A percentile compares a stretch with the other conserved stretches of the same genome.
phyloP scores from a whole-genome alignment of 23 red algal genomes.

The Chondrus crispus region DNA sequence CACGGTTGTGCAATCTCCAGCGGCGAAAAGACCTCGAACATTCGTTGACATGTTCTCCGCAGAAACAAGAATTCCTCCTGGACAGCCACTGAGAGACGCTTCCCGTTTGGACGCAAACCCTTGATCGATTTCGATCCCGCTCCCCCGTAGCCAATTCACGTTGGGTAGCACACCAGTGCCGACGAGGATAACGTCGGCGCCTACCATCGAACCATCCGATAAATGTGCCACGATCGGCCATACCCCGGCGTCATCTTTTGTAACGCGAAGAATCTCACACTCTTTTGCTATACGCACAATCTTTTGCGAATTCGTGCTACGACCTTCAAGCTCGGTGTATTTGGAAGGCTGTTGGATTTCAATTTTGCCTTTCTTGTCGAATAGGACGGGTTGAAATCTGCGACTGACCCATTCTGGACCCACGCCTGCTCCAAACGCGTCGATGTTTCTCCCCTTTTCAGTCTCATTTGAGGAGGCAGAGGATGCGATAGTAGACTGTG shows the following conservation, averaged over 20 bases:
- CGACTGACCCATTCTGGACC: conserved; percentile 66
- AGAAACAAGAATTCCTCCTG: conserved; percentile 67
- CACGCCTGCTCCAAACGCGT: conserved; percentile 43
- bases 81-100: background rate
- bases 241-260: conserved; percentile 1
- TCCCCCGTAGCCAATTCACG: conserved; percentile 29
- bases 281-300: conserved; percentile 12
- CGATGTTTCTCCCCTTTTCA: no score
- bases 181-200: conserved; percentile 66
- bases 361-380: conserved; percentile 5
- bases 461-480: no score
- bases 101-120: background rate
- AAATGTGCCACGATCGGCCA: conserved; percentile 34
- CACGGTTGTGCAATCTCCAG: conserved; percentile 85
- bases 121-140: background rate
- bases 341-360: background rate
- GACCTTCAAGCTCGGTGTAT: background rate
- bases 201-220: conserved; percentile 22
- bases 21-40: conserved; percentile 66
- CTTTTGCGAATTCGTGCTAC: background rate
- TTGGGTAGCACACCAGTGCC: conserved; percentile 73
- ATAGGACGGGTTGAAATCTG: conserved; percentile 17
- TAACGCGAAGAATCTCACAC: conserved; percentile 45
- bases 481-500: no score
- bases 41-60: conserved; percentile 47